Percentiles rank a stretch among this genome's conserved stretches.
phyloP scores from a whole-genome alignment of 805 yeast genomes.

The Diddensiella caesifluorescens region DNA sequence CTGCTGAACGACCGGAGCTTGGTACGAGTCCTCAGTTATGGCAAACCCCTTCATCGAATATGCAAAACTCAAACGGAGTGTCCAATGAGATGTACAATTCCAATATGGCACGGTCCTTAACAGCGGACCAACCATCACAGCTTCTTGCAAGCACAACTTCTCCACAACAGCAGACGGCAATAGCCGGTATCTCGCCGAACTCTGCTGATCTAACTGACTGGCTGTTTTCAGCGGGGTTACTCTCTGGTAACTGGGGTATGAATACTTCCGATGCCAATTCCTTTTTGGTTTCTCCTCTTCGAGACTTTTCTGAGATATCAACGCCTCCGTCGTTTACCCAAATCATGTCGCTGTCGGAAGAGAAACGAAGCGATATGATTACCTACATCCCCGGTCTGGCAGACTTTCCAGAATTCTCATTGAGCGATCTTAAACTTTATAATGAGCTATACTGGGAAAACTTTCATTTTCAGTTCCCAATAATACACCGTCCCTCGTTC shows the following conservation, averaged over 20 bases:
- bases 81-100: too few relatives aligned
- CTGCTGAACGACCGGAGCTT: too few relatives aligned
- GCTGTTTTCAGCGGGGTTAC: slow-evolving; percentile 13
- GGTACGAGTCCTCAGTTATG: too few relatives aligned
- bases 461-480: slow-evolving; percentile 54
- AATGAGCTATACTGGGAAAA: slow-evolving; percentile 48
- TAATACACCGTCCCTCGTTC: slow-evolving; percentile 56
- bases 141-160: too few relatives aligned
- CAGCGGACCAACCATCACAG: too few relatives aligned
- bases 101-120: too few relatives aligned
- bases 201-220: slow-evolving; percentile 14
- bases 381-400: slow-evolving; percentile 27
- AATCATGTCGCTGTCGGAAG: slow-evolving; percentile 31
- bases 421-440: slow-evolving; percentile 18
- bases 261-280: slow-evolving; percentile 8
- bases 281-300: slow-evolving; percentile 11
- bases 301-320: slow-evolving; percentile 21
- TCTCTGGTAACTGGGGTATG: slow-evolving; percentile 8
- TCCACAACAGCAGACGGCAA: too few relatives aligned
- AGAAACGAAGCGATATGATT: slow-evolving; percentile 24
- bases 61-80: too few relatives aligned
- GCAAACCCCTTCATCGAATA: too few relatives aligned
- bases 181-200: slow-evolving; percentile 9
- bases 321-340: slow-evolving; percentile 33
- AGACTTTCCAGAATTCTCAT: slow-evolving; percentile 26